A percentile compares a stretch with the other conserved stretches of the same genome.
These are phyloP conservation scores for Russula compacta DNA, from an alignment of 768 basidiomycete species.

Conservation along the genomic window DNA sequence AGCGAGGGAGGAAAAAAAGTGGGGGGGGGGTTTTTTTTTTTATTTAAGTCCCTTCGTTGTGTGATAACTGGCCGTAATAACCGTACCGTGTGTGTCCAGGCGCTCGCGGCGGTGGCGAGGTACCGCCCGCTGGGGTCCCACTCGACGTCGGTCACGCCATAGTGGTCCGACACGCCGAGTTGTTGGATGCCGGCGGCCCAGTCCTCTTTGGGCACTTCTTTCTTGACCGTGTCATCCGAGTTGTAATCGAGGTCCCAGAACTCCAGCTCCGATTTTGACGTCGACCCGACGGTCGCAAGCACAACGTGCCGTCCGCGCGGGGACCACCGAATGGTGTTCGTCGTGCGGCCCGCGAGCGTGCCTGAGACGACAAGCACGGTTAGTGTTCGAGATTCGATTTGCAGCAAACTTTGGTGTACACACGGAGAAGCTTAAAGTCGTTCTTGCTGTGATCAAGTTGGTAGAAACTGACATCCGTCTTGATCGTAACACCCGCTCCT, in stretches of 20 bases:
- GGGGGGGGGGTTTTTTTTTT: too few relatives aligned
- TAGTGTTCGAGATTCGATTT: not conserved
- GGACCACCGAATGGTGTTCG: constrained; percentile 94
- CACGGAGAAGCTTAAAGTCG: constrained; percentile 86
- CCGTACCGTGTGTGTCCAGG: constrained; percentile 87
- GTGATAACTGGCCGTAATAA: not conserved
- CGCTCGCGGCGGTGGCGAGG: constrained; percentile 86
- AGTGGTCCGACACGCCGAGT: constrained; percentile 84
- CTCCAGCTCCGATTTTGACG: constrained; percentile 92
- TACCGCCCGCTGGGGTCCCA: constrained; percentile 98
- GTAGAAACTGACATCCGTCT: constrained; percentile 95
- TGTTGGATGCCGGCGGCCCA: constrained; percentile 84
- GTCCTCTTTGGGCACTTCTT: constrained; percentile 48
- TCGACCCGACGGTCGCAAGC: constrained; percentile 90
- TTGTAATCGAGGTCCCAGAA: constrained; percentile 98
- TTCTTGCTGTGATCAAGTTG: constrained; percentile 88
- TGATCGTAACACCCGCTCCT: constrained; percentile 86
- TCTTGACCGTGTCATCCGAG: constrained; percentile 43
- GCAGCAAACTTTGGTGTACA: constrained; percentile 21
- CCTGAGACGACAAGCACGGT: constrained; percentile 33
- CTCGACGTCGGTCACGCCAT: constrained; percentile 93
- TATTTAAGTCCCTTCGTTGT: not conserved
- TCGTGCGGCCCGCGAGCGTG: constrained; percentile 70
- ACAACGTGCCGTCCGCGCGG: constrained; percentile 94
- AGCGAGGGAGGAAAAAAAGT: too few relatives aligned